A percentile compares a stretch with the other conserved stretches of the same genome.
These are phyloP conservation scores for Acanthochlamys bracteata DNA, from an alignment of 106 monocot species.

Conservation along the genomic window DNA sequence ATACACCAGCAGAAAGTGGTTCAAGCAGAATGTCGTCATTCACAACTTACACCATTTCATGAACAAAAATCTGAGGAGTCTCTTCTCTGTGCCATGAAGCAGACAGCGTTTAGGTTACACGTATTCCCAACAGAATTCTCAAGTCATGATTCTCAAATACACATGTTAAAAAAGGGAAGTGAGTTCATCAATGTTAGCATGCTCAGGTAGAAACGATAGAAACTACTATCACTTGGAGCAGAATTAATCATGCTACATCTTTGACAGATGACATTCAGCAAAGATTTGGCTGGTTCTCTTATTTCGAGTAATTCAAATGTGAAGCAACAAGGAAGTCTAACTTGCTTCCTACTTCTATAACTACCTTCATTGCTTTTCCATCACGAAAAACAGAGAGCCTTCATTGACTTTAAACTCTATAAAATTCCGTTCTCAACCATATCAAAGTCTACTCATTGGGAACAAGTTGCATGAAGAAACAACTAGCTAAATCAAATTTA, in stretches of 20 bases:
- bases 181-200: background rate
- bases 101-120: background rate
- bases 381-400: too few species aligned
- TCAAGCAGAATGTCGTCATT: too few species aligned
- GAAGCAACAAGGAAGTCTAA: too few species aligned
- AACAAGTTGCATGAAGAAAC: too few species aligned
- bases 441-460: too few species aligned
- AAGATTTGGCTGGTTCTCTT: too few species aligned
- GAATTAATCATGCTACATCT: background rate
- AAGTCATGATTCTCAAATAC: background rate
- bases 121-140: background rate
- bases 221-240: background rate
- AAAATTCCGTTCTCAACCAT: too few species aligned
- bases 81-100: conserved; percentile 18
- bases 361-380: too few species aligned
- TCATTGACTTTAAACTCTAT: too few species aligned
- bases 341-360: too few species aligned
- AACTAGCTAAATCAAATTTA: background rate
- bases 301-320: too few species aligned
- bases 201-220: background rate
- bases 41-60: conserved; percentile 21
- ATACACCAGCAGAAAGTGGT: background rate
- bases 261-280: too few species aligned
- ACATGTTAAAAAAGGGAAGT: background rate
- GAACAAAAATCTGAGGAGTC: conserved; percentile 31